Percentiles rank a stretch among this genome's conserved stretches.
Evolutionary conservation across 2,329 filamentous ascomycete species (phyloP).

Genomic region (Talaromyces pinophilus): DNA sequence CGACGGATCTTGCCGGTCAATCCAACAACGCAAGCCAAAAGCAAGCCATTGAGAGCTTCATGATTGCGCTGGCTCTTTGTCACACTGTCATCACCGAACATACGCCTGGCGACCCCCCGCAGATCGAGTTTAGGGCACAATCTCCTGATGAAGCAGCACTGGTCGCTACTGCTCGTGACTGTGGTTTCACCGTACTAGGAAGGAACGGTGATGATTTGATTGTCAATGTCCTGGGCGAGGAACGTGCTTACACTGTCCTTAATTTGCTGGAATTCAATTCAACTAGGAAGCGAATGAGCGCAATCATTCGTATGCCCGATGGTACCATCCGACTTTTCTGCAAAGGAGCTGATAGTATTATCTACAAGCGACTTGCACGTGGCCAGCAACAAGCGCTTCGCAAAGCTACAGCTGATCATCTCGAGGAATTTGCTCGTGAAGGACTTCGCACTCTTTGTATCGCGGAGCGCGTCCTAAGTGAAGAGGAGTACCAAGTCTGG

Average conservation of each 20-base stretch:
- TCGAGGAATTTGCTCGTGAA: constrained; percentile 96
- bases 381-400: constrained; percentile 86
- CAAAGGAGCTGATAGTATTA: constrained; percentile 96
- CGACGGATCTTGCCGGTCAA: constrained; percentile 76
- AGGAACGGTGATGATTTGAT: constrained; percentile 77
- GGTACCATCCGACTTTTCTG: constrained; percentile 88
- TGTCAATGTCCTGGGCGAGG: constrained; percentile 82
- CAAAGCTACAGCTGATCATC: constrained; percentile 81
- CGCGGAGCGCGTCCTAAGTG: constrained; percentile 75
- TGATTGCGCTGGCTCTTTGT: constrained; percentile 92
- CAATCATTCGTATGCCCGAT: constrained; percentile 92
- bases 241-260: constrained; percentile 80
- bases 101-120: constrained; percentile 83
- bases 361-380: constrained; percentile 84
- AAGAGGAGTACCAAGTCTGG: constrained; percentile 83
- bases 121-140: constrained; percentile 93
- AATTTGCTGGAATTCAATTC: constrained; percentile 99
- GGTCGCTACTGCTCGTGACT: constrained; percentile 89
- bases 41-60: constrained; percentile 80
- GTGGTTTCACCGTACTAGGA: constrained; percentile 90
- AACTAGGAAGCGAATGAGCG: constrained; percentile 94
- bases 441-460: constrained; percentile 93
- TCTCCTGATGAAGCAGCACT: constrained; percentile 95
- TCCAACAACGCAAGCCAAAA: constrained; percentile 71
- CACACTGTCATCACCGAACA: constrained; percentile 94